Conservation (phyloP, 345 rosid genomes). For the Nephelium lappaceum region DNA sequence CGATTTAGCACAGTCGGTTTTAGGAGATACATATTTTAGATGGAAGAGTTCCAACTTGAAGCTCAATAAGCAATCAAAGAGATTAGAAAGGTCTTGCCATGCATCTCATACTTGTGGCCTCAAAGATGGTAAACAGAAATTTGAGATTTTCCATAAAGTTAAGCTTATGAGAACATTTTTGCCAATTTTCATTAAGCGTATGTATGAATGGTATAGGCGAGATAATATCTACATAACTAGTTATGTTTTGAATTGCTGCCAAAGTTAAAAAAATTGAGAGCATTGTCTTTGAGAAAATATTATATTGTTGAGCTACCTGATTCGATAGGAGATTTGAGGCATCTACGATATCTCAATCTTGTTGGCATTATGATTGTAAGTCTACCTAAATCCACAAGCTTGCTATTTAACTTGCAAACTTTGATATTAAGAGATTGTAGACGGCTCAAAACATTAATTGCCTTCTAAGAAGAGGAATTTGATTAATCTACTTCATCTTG, state of each 20-base stretch:
- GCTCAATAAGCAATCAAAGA: not conserved
- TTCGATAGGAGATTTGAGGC: not conserved
- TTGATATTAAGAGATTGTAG: not conserved
- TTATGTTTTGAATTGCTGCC: not conserved
- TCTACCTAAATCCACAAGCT: not conserved
- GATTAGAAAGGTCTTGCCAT: not conserved
- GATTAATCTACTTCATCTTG: slow-evolving; percentile 13
- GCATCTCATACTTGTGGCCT: not conserved
- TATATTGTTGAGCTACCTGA: not conserved
- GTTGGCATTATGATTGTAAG: not conserved
- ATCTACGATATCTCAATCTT: slow-evolving; percentile 6
- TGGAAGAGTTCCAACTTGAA: not conserved
- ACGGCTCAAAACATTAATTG: not conserved
- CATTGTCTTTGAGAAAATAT: not conserved
- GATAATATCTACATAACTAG: not conserved
- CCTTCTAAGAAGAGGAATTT: not conserved
- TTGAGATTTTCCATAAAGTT: not conserved
- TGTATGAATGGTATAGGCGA: not conserved
- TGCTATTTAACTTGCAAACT: not conserved
- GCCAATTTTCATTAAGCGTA: not conserved
- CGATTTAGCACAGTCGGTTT: slow-evolving; percentile 24
- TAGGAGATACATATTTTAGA: not conserved
- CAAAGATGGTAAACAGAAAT: not conserved
- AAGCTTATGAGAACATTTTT: not conserved
- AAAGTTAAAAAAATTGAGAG: not conserved